A percentile compares a stretch with the other conserved stretches of the same genome.
Evolutionary conservation across 1,284 basidiomycete species (phyloP).

Genomic region (Ustilago crameri): DNA sequence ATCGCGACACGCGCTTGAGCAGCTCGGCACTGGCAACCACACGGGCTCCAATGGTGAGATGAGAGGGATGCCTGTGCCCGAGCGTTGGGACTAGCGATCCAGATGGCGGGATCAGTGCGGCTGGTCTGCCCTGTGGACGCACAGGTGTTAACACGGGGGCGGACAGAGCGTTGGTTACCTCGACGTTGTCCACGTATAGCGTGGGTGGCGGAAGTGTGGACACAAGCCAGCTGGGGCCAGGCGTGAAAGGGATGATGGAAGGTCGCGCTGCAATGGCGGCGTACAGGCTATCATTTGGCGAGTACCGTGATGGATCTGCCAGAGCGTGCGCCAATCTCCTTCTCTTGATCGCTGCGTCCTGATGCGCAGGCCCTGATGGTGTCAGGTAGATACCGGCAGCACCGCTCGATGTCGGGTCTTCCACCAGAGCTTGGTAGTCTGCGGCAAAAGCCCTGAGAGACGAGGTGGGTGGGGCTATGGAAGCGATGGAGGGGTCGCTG

Average conservation of each 20-base stretch:
- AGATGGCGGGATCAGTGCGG: constrained; percentile 52
- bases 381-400: constrained; percentile 52
- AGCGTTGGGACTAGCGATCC: constrained; percentile 55
- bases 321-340: constrained; percentile 56
- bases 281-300: constrained; percentile 61
- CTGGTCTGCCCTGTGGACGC: constrained; percentile 59
- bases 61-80: constrained; percentile 54
- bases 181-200: constrained; percentile 48
- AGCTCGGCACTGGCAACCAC: constrained; percentile 51
- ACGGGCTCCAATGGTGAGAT: constrained; percentile 54
- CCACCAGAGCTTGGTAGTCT: constrained; percentile 52
- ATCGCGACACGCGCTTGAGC: constrained; percentile 55
- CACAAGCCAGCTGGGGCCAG: constrained; percentile 60
- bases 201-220: constrained; percentile 55
- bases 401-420: constrained; percentile 42
- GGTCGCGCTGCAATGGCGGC: constrained; percentile 57
- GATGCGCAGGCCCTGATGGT: constrained; percentile 45
- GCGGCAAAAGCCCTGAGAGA: constrained; percentile 57
- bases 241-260: constrained; percentile 48
- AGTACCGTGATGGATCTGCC: constrained; percentile 57
- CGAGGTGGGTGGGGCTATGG: constrained; percentile 40
- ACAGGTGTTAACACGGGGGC: constrained; percentile 59
- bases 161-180: constrained; percentile 51
- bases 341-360: constrained; percentile 51
- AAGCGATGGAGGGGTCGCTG: constrained; percentile 16